These are phyloP conservation scores for Vanrija sp. DNA, from an alignment of 1,284 basidiomycete genomes.

Conservation along the genomic window DNA sequence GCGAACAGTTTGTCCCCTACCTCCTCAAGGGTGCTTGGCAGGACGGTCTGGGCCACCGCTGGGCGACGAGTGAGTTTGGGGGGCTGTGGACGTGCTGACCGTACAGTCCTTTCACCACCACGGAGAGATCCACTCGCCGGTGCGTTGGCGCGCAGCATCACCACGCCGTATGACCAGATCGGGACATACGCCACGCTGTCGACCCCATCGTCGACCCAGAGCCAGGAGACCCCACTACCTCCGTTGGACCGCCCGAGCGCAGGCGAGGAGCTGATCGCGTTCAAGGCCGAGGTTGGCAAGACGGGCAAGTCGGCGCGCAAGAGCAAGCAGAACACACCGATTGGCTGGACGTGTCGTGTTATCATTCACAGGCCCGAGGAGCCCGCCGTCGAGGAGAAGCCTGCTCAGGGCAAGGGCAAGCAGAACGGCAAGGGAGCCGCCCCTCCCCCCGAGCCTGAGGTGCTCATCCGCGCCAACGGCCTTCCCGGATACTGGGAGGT, in stretches of 20 bases:
- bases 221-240: constrained; percentile 21
- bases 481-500: constrained; percentile 75
- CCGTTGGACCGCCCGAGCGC: not conserved
- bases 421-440: constrained; percentile 20
- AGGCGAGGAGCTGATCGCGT: constrained; percentile 15
- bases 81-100: not conserved
- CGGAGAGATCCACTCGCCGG: constrained; percentile 42
- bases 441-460: constrained; percentile 53
- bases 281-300: constrained; percentile 6
- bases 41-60: constrained; percentile 34
- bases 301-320: not conserved
- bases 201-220: constrained; percentile 15
- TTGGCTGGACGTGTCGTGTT: constrained; percentile 39
- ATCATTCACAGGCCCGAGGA: constrained; percentile 21
- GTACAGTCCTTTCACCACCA: constrained; percentile 42
- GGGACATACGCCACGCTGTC: constrained; percentile 8
- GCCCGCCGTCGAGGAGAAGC: constrained; percentile 8
- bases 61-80: constrained; percentile 38
- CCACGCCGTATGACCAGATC: constrained; percentile 24
- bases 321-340: not conserved
- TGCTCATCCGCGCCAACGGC: constrained; percentile 76
- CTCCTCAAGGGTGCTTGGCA: constrained; percentile 75
- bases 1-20: constrained; percentile 86
- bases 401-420: constrained; percentile 15
- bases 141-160: constrained; percentile 45